Base-by-base conservation (phyloP, 2,329 filamentous ascomycete species). In the Xylaria sp. region DNA sequence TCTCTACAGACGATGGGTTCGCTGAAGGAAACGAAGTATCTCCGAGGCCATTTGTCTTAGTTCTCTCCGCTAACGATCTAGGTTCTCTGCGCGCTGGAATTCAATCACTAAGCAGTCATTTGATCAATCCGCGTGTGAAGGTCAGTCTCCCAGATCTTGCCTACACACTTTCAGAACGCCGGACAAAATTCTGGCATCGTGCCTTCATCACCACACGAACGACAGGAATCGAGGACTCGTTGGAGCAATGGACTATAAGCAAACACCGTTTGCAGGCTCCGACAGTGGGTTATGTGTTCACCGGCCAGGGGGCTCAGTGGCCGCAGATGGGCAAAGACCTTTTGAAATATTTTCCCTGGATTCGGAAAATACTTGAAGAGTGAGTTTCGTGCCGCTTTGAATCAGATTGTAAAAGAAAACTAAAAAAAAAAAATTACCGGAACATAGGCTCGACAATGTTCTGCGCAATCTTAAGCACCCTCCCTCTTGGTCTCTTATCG, bases 81-180 rank as follows among this genome's bases (percentile, higher is more conserved):
- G 9, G 17, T 0, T 68, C 75, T 0, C 68, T 80, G 0, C 66
- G 72, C 11, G 15, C 45, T 9, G 55, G 74, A 55, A 63, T 72
- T 47, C 17, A 71, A 49, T 55, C 73, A 7, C 61, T 75, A 7
- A 38, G 33, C 22, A 47, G 67, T 17, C 73, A 79, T 59, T 55
- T 78, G 1, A 49, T 72, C 17, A 74, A 77, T 51, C 74, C 74
- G 0, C 38, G 65, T 4, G 74, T 76, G 2, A 67, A 58, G 1
- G 65, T 73, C 3, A 60, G 10, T 13, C 61, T 77, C 1, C 17
- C 44, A 0, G 76, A 78, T 51, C 31, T 79, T 1, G 71, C 75
- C 0, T 78, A 75, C 17, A 79, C 77, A 0, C 70, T 79, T 1
- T 72, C 72, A 0, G 72, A 76, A 36, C 59, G 73, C 0, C 65